Conservation (phyloP, 73 alveolate genomes). For the Paraurostyla sp. region DNA sequence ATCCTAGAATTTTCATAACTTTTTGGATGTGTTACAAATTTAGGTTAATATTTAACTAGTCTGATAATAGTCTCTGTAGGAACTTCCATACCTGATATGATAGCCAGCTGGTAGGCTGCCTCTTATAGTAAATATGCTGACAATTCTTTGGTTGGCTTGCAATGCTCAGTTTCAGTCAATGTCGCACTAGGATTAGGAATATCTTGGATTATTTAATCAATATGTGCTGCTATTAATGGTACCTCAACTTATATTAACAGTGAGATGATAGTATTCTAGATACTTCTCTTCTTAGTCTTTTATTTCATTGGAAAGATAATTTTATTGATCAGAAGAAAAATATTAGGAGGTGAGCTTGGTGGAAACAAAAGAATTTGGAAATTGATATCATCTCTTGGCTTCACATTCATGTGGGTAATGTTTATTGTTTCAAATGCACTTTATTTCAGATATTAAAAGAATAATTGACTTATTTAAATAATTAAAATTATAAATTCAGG, state of each 20-base stretch:
- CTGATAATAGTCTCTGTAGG: slow-evolving; percentile 82
- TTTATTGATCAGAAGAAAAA: slow-evolving; percentile 2
- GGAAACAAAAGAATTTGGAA: neutral
- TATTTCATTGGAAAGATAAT: neutral
- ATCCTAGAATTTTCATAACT: slow-evolving; percentile 77
- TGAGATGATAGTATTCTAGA: slow-evolving; percentile 8
- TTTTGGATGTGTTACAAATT: slow-evolving; percentile 82
- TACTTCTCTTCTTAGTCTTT: neutral
- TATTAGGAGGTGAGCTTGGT: slow-evolving; percentile 38
- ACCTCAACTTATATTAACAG: slow-evolving; percentile 10
- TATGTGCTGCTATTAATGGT: neutral
- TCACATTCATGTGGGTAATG: neutral
- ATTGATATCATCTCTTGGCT: neutral
- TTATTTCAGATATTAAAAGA: neutral
- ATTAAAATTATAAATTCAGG: neutral
- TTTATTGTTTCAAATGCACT: neutral
- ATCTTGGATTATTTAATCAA: slow-evolving; percentile 72
- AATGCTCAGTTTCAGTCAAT: slow-evolving; percentile 81
- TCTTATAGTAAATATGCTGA: slow-evolving; percentile 79
- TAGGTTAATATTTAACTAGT: slow-evolving; percentile 77
- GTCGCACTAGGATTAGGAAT: slow-evolving; percentile 76
- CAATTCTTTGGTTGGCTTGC: slow-evolving; percentile 77
- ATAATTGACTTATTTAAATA: neutral
- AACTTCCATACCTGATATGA: slow-evolving; percentile 83
- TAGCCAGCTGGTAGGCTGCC: slow-evolving; percentile 83